Evolutionary conservation across 371 early-diverging fungal species (phyloP), one percentile per base, ranked within the genome.

Genomic region (Mucor sp.): DNA sequence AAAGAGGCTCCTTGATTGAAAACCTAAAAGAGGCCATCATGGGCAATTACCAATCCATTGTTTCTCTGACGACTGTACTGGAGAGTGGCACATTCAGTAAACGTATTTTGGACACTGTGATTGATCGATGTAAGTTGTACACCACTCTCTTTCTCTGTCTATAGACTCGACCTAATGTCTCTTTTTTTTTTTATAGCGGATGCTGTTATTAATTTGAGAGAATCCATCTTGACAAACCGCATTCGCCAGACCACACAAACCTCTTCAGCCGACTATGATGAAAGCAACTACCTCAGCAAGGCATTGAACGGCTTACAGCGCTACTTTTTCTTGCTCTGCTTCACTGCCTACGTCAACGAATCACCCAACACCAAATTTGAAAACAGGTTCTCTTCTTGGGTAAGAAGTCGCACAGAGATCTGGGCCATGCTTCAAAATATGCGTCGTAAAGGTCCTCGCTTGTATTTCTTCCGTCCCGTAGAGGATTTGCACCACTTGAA

Each of bases 381-480:
- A 30, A 66, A 64, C 9, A 57, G 80, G 5, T 90, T 91, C 63
- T 79, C 82, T 11, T 69, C 75, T 23, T 90, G 90, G 90, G 74
- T 90, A 6, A 72, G 74, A 57, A 62, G 67, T 14, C 74, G 90
- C 8, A 79, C 85, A 35, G 91, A 91, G 57, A 79, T 90, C 5
- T 81, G 81, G 79, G 72, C 78, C 44, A 91, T 89, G 88, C 66
- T 90, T 33, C 77, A 85, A 50, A 77, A 81, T 25, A 74, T 90
- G 68, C 74, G 89, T 17, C 60, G 74, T 5, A 80, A 83, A 21
- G 84, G 86, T 8, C 83, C 85, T 11, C 73, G 80, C 11, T 71
- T 90, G 25, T 77, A 81, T 28, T 75, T 85, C 6, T 91, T 91
- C 74, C 78, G 90, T 19, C 92, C 92, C 1, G 85, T 90, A 9